Evolutionary conservation across 345 rosid species (phyloP), one percentile per base, ranked within the genome.

Genomic region (Arabis alpina): DNA sequence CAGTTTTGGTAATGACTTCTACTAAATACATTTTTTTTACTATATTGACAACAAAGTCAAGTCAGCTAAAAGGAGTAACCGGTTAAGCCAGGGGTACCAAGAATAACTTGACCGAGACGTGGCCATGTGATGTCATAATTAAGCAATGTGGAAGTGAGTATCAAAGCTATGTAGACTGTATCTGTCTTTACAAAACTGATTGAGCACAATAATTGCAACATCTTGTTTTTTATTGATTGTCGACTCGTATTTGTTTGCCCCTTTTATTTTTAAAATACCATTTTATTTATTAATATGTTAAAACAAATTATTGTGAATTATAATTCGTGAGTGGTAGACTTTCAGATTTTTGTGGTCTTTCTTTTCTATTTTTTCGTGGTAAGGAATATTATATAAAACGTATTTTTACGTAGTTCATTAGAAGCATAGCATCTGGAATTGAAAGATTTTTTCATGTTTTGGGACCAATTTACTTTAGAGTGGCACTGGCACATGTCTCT

Each of bases 101-200:
- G 54, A 23, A 56, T 1, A 48, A 59, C 27, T 58, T 73, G 53
- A 30, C 72, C 54, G 23, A 58, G 25, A 61, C 43, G 70, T 61
- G 70, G 79, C 74, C 74, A 75, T 62, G 74, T 75, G 79, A 57
- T 58, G 47, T 36, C 25, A 44, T 43, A 53, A 16, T 59, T 50
- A 32, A 50, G 14, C 61, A 58, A 50, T 42, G 61, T 66, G 77
- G 72, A 52, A 59, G 78, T 34, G 24, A 19, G 51, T 52, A 61
- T 60, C 68, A 66, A 74, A 25, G 13, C 52, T 28, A 6, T 34
- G 8, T 28, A 5, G 5, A 32, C 36, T 32, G 7, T 32, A 36
- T 36, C 4, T 66, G 58, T 64, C 24, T 65, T 6, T 37, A 39
- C 37, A 10, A 45, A 62, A 15, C 28, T 45, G 14, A 37, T 63